Base-by-base conservation (phyloP, 768 basidiomycete genomes). In the Coprinopsis sp. region DNA sequence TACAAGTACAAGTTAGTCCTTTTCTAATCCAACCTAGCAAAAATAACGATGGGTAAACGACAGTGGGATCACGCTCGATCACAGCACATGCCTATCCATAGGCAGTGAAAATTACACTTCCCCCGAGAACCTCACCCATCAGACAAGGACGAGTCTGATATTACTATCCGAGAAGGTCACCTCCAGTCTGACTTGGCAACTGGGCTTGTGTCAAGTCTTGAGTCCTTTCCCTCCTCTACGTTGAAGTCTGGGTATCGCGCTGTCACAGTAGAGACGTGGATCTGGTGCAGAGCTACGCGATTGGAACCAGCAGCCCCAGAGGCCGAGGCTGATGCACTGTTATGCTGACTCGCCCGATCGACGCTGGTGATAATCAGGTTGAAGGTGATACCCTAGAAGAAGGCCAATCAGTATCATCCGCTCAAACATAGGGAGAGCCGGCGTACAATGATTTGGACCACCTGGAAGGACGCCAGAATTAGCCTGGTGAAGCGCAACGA, bases 381-480 rank as follows among this genome's bases (percentile, higher is more conserved):
- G 57, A 63, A 64, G 8, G 65, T 61, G 23, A 65, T 65, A n/a
- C 63, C 64, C 59, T 58, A 31, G 12, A 28, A 43, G 30, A 13
- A 14, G 23, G 16, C 21, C 29, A 39, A 40, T 16, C 44, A 40
- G 8, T 30, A 31, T 19, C 24, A 16, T 8, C 13, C 12, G 6
- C 19, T 18, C 2, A 5, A 18, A n/a, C 6, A 30, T n/a, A 38
- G 8, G 4, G 11, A 7, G 21, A 11, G 12, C 13, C 1, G 41
- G 53, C 63, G 48, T 46, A 67, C 69, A 50, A 73, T 70, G 25
- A 73, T 70, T 52, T 72, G 71, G 2, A 71, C 66, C 25, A 71
- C 59, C 67, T 70, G 47, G 8, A 25, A 25, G 16, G n/a, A 18
- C 30, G 19, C 18, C 21, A n/a, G 8, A 29, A 12, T 18, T 6